A percentile compares a stretch with the other conserved stretches of the same genome.
Conservation (phyloP, 331 rosid genomes). For the Pyrus hybrid region DNA sequence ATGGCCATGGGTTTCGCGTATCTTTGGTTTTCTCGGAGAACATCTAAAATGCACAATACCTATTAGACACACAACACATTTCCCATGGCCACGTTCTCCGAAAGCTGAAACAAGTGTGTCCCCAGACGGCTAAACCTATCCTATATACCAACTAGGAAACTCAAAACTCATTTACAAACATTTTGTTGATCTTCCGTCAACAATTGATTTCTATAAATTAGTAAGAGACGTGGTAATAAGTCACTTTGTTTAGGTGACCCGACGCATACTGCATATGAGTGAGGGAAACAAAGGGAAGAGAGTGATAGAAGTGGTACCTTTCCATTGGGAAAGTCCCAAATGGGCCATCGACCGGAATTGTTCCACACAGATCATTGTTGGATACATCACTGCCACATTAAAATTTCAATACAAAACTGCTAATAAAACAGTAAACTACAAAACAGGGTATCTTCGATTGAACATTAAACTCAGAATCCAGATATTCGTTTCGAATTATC, state of each 20-base stretch:
- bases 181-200: not conserved
- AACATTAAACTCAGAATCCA: not conserved
- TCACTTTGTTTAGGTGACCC: not conserved
- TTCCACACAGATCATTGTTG: slow-evolving; percentile 82
- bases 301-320: slow-evolving; percentile 37
- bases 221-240: too few relatives aligned
- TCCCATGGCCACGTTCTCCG: not conserved
- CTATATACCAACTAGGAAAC: not conserved
- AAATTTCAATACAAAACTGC: not conserved
- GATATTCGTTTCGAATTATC: not conserved
- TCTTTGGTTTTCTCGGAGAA: not conserved
- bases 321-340: slow-evolving; percentile 64
- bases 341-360: slow-evolving; percentile 88
- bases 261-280: not conserved
- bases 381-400: slow-evolving; percentile 72
- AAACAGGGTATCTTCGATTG: not conserved
- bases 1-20: not conserved
- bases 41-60: not conserved
- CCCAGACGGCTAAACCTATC: not conserved
- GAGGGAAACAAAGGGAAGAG: not conserved
- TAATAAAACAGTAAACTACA: not conserved
- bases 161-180: not conserved
- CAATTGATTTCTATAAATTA: not conserved
- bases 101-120: not conserved
- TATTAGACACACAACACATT: not conserved